Evolutionary conservation across 177 flowering plant genomes (phyloP).

Genomic region (Telopea speciosissima): DNA sequence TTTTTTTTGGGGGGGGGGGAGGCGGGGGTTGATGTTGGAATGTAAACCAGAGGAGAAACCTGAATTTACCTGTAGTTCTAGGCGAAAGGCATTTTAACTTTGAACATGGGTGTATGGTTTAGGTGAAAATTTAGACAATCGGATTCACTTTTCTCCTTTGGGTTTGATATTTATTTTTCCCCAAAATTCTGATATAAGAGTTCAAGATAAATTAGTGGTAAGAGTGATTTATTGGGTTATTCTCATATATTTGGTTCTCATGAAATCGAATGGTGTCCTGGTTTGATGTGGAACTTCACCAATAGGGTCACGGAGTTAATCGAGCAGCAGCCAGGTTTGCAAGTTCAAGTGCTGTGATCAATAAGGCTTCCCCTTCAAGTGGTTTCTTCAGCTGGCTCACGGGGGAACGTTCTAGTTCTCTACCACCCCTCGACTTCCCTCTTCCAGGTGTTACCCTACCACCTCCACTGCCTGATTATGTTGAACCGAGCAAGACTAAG

Average conservation of each 20-base stretch:
- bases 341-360: constrained; percentile 42
- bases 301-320: constrained; percentile 33
- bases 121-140: neutral
- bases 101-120: too few species aligned
- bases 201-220: neutral
- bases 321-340: constrained; percentile 38
- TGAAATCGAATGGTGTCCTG: neutral
- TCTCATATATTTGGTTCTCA: neutral
- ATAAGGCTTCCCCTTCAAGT: constrained; percentile 40
- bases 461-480: constrained; percentile 68
- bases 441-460: constrained; percentile 52
- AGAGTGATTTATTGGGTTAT: neutral
- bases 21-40: neutral
- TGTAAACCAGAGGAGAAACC: neutral
- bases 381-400: constrained; percentile 75
- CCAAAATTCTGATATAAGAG: neutral
- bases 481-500: constrained; percentile 65
- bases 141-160: neutral
- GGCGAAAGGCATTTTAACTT: neutral
- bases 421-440: constrained; percentile 63
- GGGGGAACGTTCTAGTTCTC: constrained; percentile 38
- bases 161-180: neutral
- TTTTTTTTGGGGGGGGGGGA: too few species aligned
- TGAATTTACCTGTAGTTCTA: neutral
- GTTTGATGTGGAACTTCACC: neutral